Base-by-base conservation (phyloP, 495 filamentous ascomycete species). In the Penicillium crystallinum region DNA sequence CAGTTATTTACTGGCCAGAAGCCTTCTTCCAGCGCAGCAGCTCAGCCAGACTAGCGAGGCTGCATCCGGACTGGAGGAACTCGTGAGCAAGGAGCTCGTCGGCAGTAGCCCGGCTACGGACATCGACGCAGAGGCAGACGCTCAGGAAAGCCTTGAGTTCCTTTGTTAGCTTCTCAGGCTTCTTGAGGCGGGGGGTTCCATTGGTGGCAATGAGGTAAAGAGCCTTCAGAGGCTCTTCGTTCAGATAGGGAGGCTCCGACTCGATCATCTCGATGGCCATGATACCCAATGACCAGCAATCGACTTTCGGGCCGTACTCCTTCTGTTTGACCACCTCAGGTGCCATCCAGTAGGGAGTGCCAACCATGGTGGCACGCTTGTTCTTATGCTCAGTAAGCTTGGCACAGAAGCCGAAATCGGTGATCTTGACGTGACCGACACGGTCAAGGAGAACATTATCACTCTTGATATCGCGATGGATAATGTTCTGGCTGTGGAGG, bases 251-350 rank as follows among this genome's bases (percentile, higher is more conserved):
- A 6, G 93, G 93, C 65, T 98, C 93, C 10, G 88, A 92, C 70
- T 98, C 95, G 64, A 98, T 98, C 95, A 98, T 96, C 75, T 98
- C 93, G 58, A 98, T 98, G 35, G 93, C 92, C 93, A 97, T 98
- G 74, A 98, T 98, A 60, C 93, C 93, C 43, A 98, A 78, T 11
- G 92, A 97, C 93, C 93, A 97, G 59, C 97, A 96, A 64, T 98
- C 93, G 49, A 97, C 93, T 79, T 98, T 98, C 57, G 88, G 86
- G 33, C 90, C 93, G 64, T 98, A 98, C 67, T 96, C 91, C 76
- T 96, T 96, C 68, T 97, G 93, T 76, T 97, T 97, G 63, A 98
- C 93, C 14, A 98, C 93, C 68, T 98, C 93, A 29, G 93, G 93
- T 2, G 93, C 93, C 93, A 98, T 98, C 93, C 93, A 98, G 76